Evolutionary conservation across 768 basidiomycete species (phyloP), one percentile per base, ranked within the genome.

Genomic region (Russula brevipes): DNA sequence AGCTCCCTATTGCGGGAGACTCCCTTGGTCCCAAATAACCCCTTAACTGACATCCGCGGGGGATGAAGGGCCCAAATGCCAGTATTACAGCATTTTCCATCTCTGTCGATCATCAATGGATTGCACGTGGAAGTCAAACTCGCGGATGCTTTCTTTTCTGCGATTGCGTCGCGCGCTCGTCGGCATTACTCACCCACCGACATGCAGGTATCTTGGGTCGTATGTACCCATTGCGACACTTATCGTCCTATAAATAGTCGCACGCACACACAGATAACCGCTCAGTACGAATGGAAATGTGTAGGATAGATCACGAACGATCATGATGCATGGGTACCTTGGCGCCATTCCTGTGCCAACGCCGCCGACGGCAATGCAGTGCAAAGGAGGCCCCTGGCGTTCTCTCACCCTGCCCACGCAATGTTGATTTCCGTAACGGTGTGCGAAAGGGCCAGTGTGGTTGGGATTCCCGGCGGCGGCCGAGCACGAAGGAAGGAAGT

Each of bases 1-100:
- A n/a, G 19, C 17, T 30, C 31, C 24, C 53, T 46, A 41, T 54
- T 38, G 30, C 30, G 17, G 33, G 54, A 8, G 41, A 24, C 19
- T 19, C 24, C 31, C 42, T 14, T 17, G 31, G 36, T 46, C 16
- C 6, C 44, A 30, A 53, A 9, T 12, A 60, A 38, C 45, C 33
- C 35, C 49, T 31, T 52, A 19, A 24, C 30, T 24, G 31, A 42
- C 49, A 49, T 41, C 62, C 62, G 62, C 62, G 57, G 62, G 24
- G 33, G 45, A 42, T 59, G 45, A 42, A 3, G 31, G 44, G 35
- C 33, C 36, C 24, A 57, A 39, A 33, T 24, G 24, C 31, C 41
- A n/a, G 31, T 49, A 33, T 63, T 57, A 52, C 44, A 57, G 44
- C 42, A 58, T 42, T 19, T 49, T 39, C 24, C 14, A 12, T 33